phyloP scores from a whole-genome alignment of 805 yeast species.

The Tetrapisispora pingtungensis region DNA sequence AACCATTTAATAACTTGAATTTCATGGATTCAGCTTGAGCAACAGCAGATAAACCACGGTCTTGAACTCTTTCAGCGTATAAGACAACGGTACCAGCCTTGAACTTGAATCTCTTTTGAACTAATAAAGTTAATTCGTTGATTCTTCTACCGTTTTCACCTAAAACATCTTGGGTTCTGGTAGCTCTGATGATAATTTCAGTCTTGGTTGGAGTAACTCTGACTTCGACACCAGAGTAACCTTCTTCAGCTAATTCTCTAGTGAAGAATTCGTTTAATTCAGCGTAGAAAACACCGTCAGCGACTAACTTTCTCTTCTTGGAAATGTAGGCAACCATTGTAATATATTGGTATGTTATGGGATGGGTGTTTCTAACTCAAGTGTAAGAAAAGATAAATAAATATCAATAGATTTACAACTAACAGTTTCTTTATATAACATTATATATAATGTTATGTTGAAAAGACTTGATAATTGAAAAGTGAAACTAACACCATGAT shows the following conservation, averaged over 20 bases:
- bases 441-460: neutral
- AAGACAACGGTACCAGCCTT: constrained; percentile 86
- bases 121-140: constrained; percentile 94
- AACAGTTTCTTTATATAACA: neutral
- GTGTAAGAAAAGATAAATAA: neutral
- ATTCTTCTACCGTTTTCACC: constrained; percentile 99
- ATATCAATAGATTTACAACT: neutral
- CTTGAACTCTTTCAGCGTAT: constrained; percentile 98
- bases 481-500: too few species aligned
- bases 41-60: constrained; percentile 98
- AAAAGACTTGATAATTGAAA: too few species aligned
- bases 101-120: constrained; percentile 97
- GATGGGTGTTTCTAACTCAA: constrained; percentile 6
- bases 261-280: constrained; percentile 99
- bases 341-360: constrained; percentile 4
- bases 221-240: constrained; percentile 99
- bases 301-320: constrained; percentile 98
- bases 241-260: constrained; percentile 99
- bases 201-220: constrained; percentile 97
- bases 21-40: constrained; percentile 99
- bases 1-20: constrained; percentile 96
- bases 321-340: constrained; percentile 54
- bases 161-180: constrained; percentile 95
- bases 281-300: constrained; percentile 99
- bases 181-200: constrained; percentile 97